These are phyloP conservation scores for Sugiyamaella mastotermitis DNA, from an alignment of 805 yeast genomes.

Conservation along the genomic window DNA sequence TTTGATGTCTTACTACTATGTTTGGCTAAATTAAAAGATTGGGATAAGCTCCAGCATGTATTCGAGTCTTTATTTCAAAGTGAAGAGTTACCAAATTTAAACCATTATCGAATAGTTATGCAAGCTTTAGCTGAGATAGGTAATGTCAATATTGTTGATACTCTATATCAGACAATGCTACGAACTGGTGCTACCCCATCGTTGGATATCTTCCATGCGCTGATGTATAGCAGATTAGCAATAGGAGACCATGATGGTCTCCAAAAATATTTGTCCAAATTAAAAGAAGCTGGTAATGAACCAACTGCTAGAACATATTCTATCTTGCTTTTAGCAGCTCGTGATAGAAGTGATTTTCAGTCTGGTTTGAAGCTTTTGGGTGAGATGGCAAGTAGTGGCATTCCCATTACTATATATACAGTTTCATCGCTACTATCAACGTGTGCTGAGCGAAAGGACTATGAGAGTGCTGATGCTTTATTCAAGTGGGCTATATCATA, in stretches of 20 bases:
- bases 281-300: slow-evolving; percentile 25
- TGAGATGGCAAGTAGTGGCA: slow-evolving; percentile 16
- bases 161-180: slow-evolving; percentile 43
- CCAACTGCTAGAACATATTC: slow-evolving; percentile 30
- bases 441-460: slow-evolving; percentile 26
- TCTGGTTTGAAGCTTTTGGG: slow-evolving; percentile 28
- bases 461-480: slow-evolving; percentile 21
- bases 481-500: slow-evolving; percentile 25
- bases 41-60: slow-evolving; percentile 49
- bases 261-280: slow-evolving; percentile 32
- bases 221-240: slow-evolving; percentile 39
- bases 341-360: slow-evolving; percentile 34
- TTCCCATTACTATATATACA: slow-evolving; percentile 21
- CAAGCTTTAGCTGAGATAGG: slow-evolving; percentile 48
- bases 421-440: slow-evolving; percentile 24
- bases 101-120: slow-evolving; percentile 59
- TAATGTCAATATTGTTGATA: slow-evolving; percentile 42
- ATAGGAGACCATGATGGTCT: slow-evolving; percentile 35
- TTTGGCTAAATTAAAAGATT: slow-evolving; percentile 41
- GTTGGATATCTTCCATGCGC: slow-evolving; percentile 37
- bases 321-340: slow-evolving; percentile 32
- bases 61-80: slow-evolving; percentile 45
- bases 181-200: slow-evolving; percentile 45
- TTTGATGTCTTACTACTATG: slow-evolving; percentile 43
- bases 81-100: slow-evolving; percentile 46